These are phyloP conservation scores for Boletellus ananiceps DNA, from an alignment of 768 basidiomycete genomes.

Conservation along the genomic window DNA sequence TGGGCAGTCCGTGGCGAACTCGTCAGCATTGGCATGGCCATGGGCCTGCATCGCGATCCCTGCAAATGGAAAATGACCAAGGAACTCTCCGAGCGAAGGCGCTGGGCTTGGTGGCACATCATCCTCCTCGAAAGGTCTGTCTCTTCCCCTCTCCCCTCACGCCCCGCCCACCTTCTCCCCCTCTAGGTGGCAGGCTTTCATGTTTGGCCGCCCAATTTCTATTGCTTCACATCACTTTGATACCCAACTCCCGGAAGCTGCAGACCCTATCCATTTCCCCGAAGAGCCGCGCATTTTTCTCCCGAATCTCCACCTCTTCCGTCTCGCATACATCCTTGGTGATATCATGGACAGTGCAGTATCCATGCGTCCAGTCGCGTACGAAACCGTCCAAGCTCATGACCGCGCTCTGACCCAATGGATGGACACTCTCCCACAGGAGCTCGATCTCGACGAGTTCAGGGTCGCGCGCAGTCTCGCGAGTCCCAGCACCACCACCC, in stretches of 20 bases:
- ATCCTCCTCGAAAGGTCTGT: conserved; percentile 70
- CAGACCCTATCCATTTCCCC: conserved; percentile 40
- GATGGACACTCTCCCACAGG: conserved; percentile 71
- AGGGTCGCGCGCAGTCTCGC: conserved; percentile 68
- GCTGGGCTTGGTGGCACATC: conserved; percentile 93
- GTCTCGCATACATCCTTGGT: conserved; percentile 72
- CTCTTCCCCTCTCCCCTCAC: conserved; percentile 2
- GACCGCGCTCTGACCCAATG: conserved; percentile 69
- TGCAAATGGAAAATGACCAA: conserved; percentile 68
- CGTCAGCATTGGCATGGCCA: conserved; percentile 68
- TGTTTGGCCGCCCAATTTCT: conserved; percentile 74
- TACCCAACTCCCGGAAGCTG: conserved; percentile 68
- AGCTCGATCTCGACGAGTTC: conserved; percentile 75
- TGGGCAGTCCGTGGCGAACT: conserved; percentile 75
- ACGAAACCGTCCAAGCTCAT: conserved; percentile 66
- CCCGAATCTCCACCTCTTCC: conserved; percentile 73
- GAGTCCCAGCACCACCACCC: conserved; percentile 51
- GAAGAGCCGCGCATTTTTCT: conserved; percentile 63
- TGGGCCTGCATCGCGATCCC: conserved; percentile 87
- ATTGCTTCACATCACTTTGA: conserved; percentile 83
- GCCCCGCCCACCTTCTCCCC: conserved; percentile 4
- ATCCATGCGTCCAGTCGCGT: conserved; percentile 73
- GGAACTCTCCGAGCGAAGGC: conserved; percentile 67
- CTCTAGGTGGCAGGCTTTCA: conserved; percentile 79
- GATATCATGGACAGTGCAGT: conserved; percentile 85